These are phyloP conservation scores for Trametes cingulata DNA, from an alignment of 768 basidiomycete species.

Conservation along the genomic window DNA sequence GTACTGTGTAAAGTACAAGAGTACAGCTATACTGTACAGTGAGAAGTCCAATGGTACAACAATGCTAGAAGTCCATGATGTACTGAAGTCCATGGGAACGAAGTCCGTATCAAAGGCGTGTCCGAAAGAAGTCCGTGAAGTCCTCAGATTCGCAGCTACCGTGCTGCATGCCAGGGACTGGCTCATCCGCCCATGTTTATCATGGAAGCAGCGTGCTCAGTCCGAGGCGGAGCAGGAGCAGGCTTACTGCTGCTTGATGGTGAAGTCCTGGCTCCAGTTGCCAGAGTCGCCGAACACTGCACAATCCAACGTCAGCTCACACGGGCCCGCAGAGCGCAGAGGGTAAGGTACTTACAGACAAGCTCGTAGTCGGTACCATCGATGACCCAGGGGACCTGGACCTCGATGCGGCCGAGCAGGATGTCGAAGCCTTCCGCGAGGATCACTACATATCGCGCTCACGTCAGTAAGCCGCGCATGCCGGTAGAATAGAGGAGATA, in stretches of 20 bases:
- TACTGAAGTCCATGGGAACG: too few species aligned
- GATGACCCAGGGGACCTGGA: slow-evolving; percentile 40
- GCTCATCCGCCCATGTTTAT: too few species aligned
- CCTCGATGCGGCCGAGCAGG: slow-evolving; percentile 34
- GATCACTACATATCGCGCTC: slow-evolving; percentile 25
- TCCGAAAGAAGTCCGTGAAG: too few species aligned
- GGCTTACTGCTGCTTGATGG: slow-evolving; percentile 29
- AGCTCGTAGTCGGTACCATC: slow-evolving; percentile 36
- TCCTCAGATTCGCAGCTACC: too few species aligned
- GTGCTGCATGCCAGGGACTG: too few species aligned
- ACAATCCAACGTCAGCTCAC: not conserved
- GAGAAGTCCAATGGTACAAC: too few species aligned
- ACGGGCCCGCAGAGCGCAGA: not conserved
- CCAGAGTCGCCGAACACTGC: slow-evolving; percentile 53
- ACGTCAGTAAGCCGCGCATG: too few species aligned
- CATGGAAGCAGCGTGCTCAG: too few species aligned
- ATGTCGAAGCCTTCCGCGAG: slow-evolving; percentile 40
- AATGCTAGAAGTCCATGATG: too few species aligned
- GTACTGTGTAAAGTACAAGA: too few species aligned
- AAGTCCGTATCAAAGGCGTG: too few species aligned
- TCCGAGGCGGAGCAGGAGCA: not conserved
- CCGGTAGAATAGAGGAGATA: not conserved
- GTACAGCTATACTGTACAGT: too few species aligned
- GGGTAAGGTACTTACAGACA: slow-evolving; percentile 37
- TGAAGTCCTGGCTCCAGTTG: slow-evolving; percentile 42